A percentile compares a stretch with the other conserved stretches of the same genome.
Evolutionary conservation across 352 stramenopile species (phyloP).

Genomic region (Phytophthora cryptogea): DNA sequence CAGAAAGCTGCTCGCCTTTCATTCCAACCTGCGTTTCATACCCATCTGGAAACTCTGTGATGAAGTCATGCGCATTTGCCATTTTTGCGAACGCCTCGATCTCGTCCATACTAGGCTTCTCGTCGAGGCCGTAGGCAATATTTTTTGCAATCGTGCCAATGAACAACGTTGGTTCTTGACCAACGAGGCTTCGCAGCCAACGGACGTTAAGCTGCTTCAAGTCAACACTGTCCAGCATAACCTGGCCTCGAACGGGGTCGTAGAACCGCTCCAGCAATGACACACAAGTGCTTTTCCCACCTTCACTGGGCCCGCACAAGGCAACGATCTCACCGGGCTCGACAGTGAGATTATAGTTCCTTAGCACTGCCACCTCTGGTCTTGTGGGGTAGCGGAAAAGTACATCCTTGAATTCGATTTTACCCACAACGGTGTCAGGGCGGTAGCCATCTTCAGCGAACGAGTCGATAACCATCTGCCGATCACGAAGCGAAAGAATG

Average conservation of each 20-base stretch:
- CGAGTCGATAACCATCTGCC: conserved; percentile 27
- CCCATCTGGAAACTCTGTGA: conserved; percentile 41
- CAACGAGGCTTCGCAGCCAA: conserved; percentile 33
- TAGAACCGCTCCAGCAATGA: conserved; percentile 52
- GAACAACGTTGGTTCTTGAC: conserved; percentile 22
- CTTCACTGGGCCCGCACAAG: conserved; percentile 41
- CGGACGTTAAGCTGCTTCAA: conserved; percentile 36
- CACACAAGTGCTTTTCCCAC: conserved; percentile 45
- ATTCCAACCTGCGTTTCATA: conserved; percentile 49
- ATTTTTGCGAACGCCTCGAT: conserved; percentile 74
- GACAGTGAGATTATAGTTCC: conserved; percentile 40
- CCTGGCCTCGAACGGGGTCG: conserved; percentile 35
- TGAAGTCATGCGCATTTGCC: conserved; percentile 46
- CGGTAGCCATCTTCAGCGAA: conserved; percentile 23
- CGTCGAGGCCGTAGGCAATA: conserved; percentile 48
- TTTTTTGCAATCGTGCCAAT: conserved; percentile 23
- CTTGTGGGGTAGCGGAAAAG: conserved; percentile 47
- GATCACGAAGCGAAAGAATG: conserved; percentile 27
- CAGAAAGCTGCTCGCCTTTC: conserved; percentile 38
- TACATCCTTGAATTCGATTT: conserved; percentile 42
- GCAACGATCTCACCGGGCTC: conserved; percentile 40
- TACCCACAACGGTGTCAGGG: conserved; percentile 22
- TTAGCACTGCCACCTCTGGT: conserved; percentile 34
- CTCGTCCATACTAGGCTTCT: conserved; percentile 80
- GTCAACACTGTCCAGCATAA: conserved; percentile 41